Base-by-base conservation (phyloP, 2,329 filamentous ascomycete species). In the Colletotrichum filicis region DNA sequence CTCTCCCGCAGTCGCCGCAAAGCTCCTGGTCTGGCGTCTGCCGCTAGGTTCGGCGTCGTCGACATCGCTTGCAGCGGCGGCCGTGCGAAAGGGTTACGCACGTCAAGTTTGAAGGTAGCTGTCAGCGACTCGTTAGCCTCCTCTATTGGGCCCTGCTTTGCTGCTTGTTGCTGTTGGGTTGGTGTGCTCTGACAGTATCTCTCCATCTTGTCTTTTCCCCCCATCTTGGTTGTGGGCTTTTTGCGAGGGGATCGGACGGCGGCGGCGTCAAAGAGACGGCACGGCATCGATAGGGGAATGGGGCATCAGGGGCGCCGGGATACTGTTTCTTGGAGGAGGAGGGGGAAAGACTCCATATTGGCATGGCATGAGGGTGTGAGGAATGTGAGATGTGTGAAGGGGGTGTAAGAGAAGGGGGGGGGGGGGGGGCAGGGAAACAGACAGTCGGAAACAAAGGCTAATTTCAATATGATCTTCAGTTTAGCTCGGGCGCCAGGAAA, bases 371-470 rank as follows among this genome's bases (percentile, higher is more conserved):
- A 72, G 65, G 49, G 46, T 35, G 63, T 30, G 49, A 22, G 46
- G 30, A 16, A 63, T 63, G 46, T 30, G 37, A 61, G 56, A 37
- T 58, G 46, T 61, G 35, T 35, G 63, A 66, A 53, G 42, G 64
- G 62, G 19, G 60, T 53, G 65, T 28, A 37, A 32, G 28, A 37
- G 58, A 24, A 55, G 46, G 53, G 64, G 35, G 22, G n/a, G 16
- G n/a, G 16, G 22, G n/a, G 16, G 64, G 49, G 16, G n/a, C 24
- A 62, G 59, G 72, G 72, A 74, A 72, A 74, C 69, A 74, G 68
- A 68, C 42, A 56, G 73, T 68, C 73, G 73, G 73, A 74, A 74
- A 75, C 74, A 74, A 71, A 75, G 71, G 71, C 74, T 75, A 74
- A 74, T 74, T 71, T 62, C 71, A 68, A 68, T 55, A 68, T 75